Base-by-base conservation (phyloP, 73 alveolate species). In the Paramecium pentaurelia region DNA sequence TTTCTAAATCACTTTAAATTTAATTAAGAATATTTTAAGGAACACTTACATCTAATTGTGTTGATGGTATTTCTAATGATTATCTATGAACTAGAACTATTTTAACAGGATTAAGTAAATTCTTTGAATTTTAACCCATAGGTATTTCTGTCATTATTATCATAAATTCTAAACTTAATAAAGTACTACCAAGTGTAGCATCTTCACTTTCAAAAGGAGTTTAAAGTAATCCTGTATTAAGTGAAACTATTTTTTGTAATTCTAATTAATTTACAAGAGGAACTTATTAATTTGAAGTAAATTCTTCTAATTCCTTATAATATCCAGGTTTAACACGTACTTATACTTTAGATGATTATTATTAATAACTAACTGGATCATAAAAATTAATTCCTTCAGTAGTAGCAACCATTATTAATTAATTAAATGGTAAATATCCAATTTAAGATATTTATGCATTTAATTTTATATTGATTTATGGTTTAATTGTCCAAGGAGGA, bases 311-410 rank as follows among this genome's bases (percentile, higher is more conserved):
- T 28, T 80, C 91, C 16, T 80, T 42, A 28, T 80, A 80, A 36
- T 80, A 80, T 45, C 91, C 91, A 28, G 91, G 91, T 22, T 80
- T 80, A 16, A 80, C 10, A 40, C 91, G 49, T 4, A 80, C 91
- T 27, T 42, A 47, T 18, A 80, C 75, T 80, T 80, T 80, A 1
- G 47, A 20, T 44, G 91, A 49, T 11, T 40, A 27, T 20, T 80
- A 80, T 80, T 80, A 16, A 20, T 38, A 27, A 14, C 64, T 27
- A 2, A 80, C 91, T 9, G 91, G 91, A 47, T 80, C 91, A 28
- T 49, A 80, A 6, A 80, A 80, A 6, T 6, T 28, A 18, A 80
- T 28, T 8, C 91, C 91, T n/a, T 80, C 91, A 22, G 71, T 32
- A 4, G 47, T 32, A 8, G 77, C 71, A 9, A 47, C 77, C 32